Evolutionary conservation across 176 grass and related monocot genomes (phyloP), one percentile per base, ranked within the genome.

Genomic region (Areca catechu): DNA sequence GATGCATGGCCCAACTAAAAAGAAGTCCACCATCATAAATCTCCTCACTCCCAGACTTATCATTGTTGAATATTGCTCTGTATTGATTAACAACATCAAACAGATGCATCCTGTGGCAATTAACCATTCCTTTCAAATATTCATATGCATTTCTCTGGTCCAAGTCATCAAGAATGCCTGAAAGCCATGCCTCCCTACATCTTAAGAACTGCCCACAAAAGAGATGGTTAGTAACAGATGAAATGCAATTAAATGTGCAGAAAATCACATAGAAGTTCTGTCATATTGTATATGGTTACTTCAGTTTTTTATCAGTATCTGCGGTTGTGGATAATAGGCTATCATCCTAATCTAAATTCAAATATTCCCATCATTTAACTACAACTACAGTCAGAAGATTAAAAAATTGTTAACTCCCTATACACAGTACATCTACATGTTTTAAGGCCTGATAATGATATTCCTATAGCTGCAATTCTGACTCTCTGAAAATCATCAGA

Each of bases 71-170:
- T 72, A 98, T 98, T 4, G 94, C 87, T 24, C 94, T 74, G 56
- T 98, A 93, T 71, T 98, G 94, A 69, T 90, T 98, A 64, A 98
- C 94, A 75, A 98, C 73, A 85, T 98, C 94, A 74, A 98, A 98
- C 53, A 98, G 73, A 80, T 98, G 76, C 15, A 47, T 85, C 54
- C 88, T 84, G 51, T 98, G 89, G 84, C 79, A 92, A 61, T 56
- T 54, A 23, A 98, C 88, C 81, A 92, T 98, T 53, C 78, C 94
- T 82, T 83, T 89, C 21, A 98, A 74, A 60, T 88, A 93, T 15
- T 92, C 94, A 61, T 98, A 98, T 30, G 76, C 84, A 74, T 89
- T 98, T 53, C 87, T 80, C 70, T 78, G 87, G 63, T 98, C 94
- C 67, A 89, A 73, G 72, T 98, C 94, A 70, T 92, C 87, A 49